Conservation (phyloP, 257 asterid species). For the Solanum habrochaites region DNA sequence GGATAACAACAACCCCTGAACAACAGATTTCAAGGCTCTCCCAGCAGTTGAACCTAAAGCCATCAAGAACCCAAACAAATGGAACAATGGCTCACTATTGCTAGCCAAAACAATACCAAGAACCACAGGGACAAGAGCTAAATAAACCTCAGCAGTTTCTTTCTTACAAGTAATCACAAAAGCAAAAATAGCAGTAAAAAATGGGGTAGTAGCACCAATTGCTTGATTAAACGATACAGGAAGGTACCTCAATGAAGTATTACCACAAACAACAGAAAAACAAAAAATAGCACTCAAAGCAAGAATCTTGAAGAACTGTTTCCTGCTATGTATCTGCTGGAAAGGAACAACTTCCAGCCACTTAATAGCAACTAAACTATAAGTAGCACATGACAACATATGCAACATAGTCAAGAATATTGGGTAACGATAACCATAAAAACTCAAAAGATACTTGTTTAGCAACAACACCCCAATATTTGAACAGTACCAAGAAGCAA, state of each 20-base stretch:
- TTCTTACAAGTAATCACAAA: conserved; percentile 66
- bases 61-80: conserved; percentile 76
- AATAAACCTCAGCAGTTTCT: conserved; percentile 79
- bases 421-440: conserved; percentile 72
- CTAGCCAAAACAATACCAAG: conserved; percentile 88
- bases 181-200: conserved; percentile 88
- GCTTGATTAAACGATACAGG: conserved; percentile 95
- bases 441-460: conserved; percentile 86
- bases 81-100: conserved; percentile 84
- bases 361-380: conserved; percentile 55
- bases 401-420: conserved; percentile 91
- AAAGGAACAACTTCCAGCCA: conserved; percentile 86
- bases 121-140: conserved; percentile 85
- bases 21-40: conserved; percentile 86
- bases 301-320: conserved; percentile 75
- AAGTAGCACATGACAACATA: conserved; percentile 73
- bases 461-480: conserved; percentile 82
- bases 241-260: conserved; percentile 76
- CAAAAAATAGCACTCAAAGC: conserved; percentile 65
- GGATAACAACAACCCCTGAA: conserved; percentile 67
- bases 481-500: conserved; percentile 82
- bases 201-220: conserved; percentile 90
- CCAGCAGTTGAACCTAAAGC: conserved; percentile 92
- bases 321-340: conserved; percentile 72
- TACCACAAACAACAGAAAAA: conserved; percentile 92